Percentiles rank a stretch among this genome's conserved stretches.
Conservation (phyloP, 2,329 filamentous ascomycete genomes). For the Knufia petricola region DNA sequence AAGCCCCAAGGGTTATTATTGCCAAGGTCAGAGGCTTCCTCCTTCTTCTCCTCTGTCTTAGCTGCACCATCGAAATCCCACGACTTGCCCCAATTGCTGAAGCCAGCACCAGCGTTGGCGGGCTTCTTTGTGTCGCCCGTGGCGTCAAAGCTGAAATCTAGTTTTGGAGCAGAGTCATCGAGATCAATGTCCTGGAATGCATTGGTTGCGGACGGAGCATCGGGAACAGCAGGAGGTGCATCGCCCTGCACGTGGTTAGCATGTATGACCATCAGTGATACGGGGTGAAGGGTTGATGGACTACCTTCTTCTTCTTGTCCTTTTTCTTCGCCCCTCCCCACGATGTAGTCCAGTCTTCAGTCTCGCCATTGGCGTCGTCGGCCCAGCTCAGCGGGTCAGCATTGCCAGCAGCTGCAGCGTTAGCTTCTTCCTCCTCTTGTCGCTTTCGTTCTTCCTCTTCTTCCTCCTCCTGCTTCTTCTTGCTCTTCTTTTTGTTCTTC, state of each 20-base stretch:
- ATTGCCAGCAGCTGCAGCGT: conserved; percentile 27
- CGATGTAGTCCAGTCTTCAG: conserved; percentile 42
- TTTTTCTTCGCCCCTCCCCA: conserved; percentile 41
- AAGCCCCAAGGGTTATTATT: conserved; percentile 33
- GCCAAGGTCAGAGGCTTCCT: conserved; percentile 20
- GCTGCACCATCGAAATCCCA: conserved; percentile 42
- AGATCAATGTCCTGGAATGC: conserved; percentile 62
- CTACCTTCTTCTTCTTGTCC: conserved; percentile 48
- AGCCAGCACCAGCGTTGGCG: conserved; percentile 31
- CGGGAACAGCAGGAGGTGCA: conserved; percentile 27
- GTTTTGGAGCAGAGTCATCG: conserved; percentile 48
- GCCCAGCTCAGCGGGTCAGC: conserved; percentile 35
- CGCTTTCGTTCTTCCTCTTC: conserved; percentile 25
- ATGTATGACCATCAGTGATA: neutral
- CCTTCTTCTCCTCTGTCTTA: conserved; percentile 23
- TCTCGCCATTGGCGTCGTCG: conserved; percentile 32
- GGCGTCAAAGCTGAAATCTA: conserved; percentile 48
- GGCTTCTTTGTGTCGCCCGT: conserved; percentile 33
- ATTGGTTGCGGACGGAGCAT: conserved; percentile 31
- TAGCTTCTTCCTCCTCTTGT: conserved; percentile 27
- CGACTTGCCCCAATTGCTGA: conserved; percentile 52
- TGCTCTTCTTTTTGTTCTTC: conserved; percentile 29
- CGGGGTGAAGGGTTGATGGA: conserved; percentile 12
- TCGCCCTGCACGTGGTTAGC: conserved; percentile 21
- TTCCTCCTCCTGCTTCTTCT: conserved; percentile 28